Conservation (phyloP, 192 early-diverging fungal species). For the Umbelopsis ramanniana region DNA sequence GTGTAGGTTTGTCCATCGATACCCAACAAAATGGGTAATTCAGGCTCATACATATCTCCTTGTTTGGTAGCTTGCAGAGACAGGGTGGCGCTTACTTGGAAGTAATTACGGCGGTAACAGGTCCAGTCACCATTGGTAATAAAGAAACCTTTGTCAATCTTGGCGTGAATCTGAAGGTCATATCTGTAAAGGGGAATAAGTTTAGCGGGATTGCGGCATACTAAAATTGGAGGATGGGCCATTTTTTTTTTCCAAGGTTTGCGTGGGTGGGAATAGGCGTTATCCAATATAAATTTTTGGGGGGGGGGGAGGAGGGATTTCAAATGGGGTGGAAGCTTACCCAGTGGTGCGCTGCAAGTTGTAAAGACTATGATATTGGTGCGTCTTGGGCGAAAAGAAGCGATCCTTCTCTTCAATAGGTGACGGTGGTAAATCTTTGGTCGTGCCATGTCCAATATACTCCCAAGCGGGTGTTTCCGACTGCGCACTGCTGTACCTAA, state of each 20-base stretch:
- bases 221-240: too few relatives aligned
- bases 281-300: neutral
- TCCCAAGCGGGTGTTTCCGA: neutral
- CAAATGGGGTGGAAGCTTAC: neutral
- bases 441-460: neutral
- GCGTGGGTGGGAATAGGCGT: constrained; percentile 1
- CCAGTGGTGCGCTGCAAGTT: constrained; percentile 10
- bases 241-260: neutral
- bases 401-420: constrained; percentile 11
- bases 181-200: constrained; percentile 43
- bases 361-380: constrained; percentile 15
- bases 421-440: constrained; percentile 14
- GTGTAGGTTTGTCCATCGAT: constrained; percentile 46
- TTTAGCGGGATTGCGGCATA: too few relatives aligned
- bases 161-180: constrained; percentile 64
- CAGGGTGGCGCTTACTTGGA: constrained; percentile 78
- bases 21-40: constrained; percentile 69
- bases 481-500: constrained; percentile 8
- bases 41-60: constrained; percentile 48
- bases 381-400: constrained; percentile 10
- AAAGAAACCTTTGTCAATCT: constrained; percentile 88
- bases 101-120: constrained; percentile 95
- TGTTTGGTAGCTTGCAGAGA: constrained; percentile 36
- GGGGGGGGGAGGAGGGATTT: neutral
- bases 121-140: constrained; percentile 83